Conservation (phyloP, 768 basidiomycete species). For the Cystofilobasidium macerans region DNA sequence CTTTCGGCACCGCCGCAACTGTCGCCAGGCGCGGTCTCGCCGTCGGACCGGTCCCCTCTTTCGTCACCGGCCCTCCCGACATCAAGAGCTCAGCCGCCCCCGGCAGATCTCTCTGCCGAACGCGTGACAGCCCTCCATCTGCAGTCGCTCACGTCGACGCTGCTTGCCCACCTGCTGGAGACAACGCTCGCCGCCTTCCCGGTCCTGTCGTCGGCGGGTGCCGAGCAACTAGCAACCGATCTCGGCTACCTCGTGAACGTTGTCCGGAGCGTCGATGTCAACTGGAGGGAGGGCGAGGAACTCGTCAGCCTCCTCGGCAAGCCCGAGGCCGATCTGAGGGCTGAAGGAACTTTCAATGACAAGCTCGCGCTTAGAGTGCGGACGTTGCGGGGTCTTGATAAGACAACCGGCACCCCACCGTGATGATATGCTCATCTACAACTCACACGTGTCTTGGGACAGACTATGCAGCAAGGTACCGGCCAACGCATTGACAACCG, state of each 20-base stretch:
- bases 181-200: slow-evolving; percentile 62
- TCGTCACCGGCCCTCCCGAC: slow-evolving; percentile 44
- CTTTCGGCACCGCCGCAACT: slow-evolving; percentile 34
- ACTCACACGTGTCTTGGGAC: no score
- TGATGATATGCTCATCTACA: no score
- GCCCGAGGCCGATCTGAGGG: neutral
- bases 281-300: slow-evolving; percentile 48
- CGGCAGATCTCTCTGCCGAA: slow-evolving; percentile 51
- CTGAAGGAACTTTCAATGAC: no score
- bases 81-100: slow-evolving; percentile 25
- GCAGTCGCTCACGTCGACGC: slow-evolving; percentile 69
- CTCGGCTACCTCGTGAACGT: slow-evolving; percentile 84
- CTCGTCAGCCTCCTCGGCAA: neutral
- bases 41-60: slow-evolving; percentile 33
- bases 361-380: no score
- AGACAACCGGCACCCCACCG: no score
- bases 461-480: no score
- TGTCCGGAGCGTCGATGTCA: slow-evolving; percentile 78
- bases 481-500: no score
- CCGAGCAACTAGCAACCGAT: slow-evolving; percentile 75
- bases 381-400: no score
- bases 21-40: slow-evolving; percentile 41
- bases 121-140: slow-evolving; percentile 83
- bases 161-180: slow-evolving; percentile 60
- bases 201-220: slow-evolving; percentile 47